Base-by-base conservation (phyloP, 2,329 filamentous ascomycete species). In the Rhinocladiella mackenziei region DNA sequence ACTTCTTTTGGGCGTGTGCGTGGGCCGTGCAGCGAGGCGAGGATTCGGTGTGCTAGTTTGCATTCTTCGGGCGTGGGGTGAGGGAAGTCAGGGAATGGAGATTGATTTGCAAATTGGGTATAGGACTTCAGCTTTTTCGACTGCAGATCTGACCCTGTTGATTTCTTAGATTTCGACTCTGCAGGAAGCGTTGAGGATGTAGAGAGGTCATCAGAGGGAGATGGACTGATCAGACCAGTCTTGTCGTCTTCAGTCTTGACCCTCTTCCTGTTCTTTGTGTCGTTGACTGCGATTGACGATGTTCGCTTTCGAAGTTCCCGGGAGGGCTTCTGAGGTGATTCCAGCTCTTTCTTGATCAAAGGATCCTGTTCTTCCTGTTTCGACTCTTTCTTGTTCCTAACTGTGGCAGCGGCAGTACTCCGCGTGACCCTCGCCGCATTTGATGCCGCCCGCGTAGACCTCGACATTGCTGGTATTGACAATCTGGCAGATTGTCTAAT, bases 11-110 rank as follows among this genome's bases (percentile, higher is more conserved):
- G 87, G 1, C 76, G 72, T 34, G 70, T 69, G 10, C 83, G 74
- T 41, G 78, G 71, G 1, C 84, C 84, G 57, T 94, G 86, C 0
- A 79, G 62, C 9, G 72, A 70, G 1, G 79, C 75, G 0, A 94
- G 74, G 2, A 91, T 68, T 1, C 70, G 66, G 43, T 80, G 77
- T 3, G 91, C 83, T 56, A 83, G 74, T 51, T 82, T 73, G 59
- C 86, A 89, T 55, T 86, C 79, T 38, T 80, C 76, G 0, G 72
- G 57, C 0, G 82, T 88, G 0, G 87, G 87, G 43, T 73, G 75
- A 2, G 63, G 56, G 62, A 78, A 83, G 44, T 82, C 71, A 0
- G 85, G 84, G 53, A 83, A 94, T 0, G 86, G 87, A 1, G 56
- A 79, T 75, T 39, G 63, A 18, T 75, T 61, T 9, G 70, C 67